Evolutionary conservation across 352 stramenopile genomes (phyloP).

Genomic region (Pythium dissotocum): DNA sequence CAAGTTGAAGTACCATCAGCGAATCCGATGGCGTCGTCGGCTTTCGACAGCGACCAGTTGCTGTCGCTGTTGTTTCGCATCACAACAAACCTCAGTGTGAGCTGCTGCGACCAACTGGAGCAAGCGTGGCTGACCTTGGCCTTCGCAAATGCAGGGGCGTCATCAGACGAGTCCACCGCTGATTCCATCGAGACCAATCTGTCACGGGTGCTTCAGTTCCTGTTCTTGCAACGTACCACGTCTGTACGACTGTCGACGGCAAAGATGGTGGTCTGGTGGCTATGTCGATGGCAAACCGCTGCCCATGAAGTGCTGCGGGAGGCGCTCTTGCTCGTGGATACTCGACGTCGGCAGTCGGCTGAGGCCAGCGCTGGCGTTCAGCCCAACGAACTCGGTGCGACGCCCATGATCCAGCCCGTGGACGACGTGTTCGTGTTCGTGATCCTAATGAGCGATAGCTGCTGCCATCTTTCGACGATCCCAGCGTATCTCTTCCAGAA

Average conservation of each 20-base stretch:
- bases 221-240: conserved; percentile 53
- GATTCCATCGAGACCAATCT: conserved; percentile 24
- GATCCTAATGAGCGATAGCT: conserved; percentile 35
- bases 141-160: conserved; percentile 24
- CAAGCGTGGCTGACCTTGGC: conserved; percentile 65
- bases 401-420: conserved; percentile 26
- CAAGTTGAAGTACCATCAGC: neutral
- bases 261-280: conserved; percentile 63
- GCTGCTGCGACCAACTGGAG: conserved; percentile 56
- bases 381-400: neutral
- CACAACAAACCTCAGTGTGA: conserved; percentile 40
- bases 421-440: conserved; percentile 38
- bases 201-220: conserved; percentile 34
- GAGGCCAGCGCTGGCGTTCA: neutral
- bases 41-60: conserved; percentile 29
- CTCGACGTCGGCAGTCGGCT: conserved; percentile 17
- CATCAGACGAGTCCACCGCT: neutral
- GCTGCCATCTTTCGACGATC: conserved; percentile 27
- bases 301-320: conserved; percentile 42
- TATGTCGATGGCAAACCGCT: conserved; percentile 61
- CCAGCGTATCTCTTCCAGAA: conserved; percentile 26
- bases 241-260: conserved; percentile 40
- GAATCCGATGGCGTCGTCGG: neutral
- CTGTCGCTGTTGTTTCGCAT: conserved; percentile 56
- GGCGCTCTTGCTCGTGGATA: conserved; percentile 26